These are phyloP conservation scores for Hericium alpestre DNA, from an alignment of 768 basidiomycete species.

Conservation along the genomic window DNA sequence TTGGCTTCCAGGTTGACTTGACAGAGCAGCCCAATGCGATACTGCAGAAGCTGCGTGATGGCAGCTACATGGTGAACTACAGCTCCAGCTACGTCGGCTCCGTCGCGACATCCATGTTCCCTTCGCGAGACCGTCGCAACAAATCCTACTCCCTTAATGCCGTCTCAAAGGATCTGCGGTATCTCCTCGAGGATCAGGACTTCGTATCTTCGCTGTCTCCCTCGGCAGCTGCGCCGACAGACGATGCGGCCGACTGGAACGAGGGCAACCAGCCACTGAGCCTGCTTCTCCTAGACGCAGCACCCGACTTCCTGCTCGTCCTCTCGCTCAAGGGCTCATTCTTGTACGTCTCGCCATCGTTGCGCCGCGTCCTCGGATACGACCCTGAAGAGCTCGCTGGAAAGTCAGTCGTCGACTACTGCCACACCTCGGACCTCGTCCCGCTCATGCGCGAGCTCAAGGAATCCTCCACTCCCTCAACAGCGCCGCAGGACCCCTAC, in stretches of 20 bases:
- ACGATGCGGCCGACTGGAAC: conserved; percentile 16
- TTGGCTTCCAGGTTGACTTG: conserved; percentile 95
- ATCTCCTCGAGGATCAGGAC: conserved; percentile 32
- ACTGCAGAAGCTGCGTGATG: conserved; percentile 66
- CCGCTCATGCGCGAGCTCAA: conserved; percentile 89
- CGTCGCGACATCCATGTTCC: conserved; percentile 6
- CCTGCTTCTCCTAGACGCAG: conserved; percentile 47
- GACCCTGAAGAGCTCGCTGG: conserved; percentile 77
- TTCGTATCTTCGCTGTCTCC: conserved; percentile 36
- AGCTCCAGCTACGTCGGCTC: conserved; percentile 13
- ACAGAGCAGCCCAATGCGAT: conserved; percentile 80
- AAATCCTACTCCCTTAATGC: conserved; percentile 21
- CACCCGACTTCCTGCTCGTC: conserved; percentile 81
- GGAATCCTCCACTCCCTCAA: conserved; percentile 34
- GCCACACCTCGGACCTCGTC: conserved; percentile 83
- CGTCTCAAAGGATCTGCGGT: conserved; percentile 44
- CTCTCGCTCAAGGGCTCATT: conserved; percentile 88
- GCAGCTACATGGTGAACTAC: conserved; percentile 66
- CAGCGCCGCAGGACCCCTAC: not conserved
- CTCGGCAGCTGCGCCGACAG: conserved; percentile 12
- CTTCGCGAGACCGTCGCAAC: conserved; percentile 24
- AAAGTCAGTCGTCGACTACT: conserved; percentile 66
- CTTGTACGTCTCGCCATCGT: conserved; percentile 82
- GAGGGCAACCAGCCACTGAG: conserved; percentile 40
- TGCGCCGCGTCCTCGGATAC: conserved; percentile 74